phyloP scores from a whole-genome alignment of 495 filamentous ascomycete genomes.

The Acidomyces sp. region DNA sequence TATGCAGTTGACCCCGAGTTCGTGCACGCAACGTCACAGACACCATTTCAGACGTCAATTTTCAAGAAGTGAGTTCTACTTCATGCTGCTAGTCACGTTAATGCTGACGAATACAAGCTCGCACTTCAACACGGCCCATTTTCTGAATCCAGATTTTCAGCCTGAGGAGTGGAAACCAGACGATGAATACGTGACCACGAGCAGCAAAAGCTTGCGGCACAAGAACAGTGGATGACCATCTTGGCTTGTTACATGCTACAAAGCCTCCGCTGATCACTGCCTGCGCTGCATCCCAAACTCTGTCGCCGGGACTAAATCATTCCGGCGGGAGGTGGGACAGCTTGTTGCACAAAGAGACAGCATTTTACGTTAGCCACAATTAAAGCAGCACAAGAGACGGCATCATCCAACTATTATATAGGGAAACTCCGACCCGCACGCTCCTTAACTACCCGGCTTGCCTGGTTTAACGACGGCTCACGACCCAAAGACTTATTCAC shows the following conservation, averaged over 20 bases:
- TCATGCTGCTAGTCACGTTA: not conserved
- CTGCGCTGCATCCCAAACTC: not conserved
- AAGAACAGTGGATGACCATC: constrained; percentile 16
- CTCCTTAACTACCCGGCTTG: constrained; percentile 3
- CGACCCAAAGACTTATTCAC: constrained; percentile 19
- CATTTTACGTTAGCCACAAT: constrained; percentile 4
- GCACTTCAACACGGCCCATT: constrained; percentile 32
- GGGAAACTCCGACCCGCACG: constrained; percentile 10
- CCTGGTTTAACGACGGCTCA: constrained; percentile 11
- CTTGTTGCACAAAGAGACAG: no score
- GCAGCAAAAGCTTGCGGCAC: constrained; percentile 6
- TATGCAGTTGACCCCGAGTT: constrained; percentile 25
- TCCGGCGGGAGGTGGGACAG: no score
- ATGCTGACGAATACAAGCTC: constrained; percentile 21
- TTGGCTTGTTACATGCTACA: no score
- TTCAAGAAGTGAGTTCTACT: constrained; percentile 27
- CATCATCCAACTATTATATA: no score
- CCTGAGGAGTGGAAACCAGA: constrained; percentile 31
- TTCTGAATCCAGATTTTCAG: constrained; percentile 31
- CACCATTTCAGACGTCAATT: constrained; percentile 27
- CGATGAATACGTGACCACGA: constrained; percentile 24
- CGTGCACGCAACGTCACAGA: constrained; percentile 14
- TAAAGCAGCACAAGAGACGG: not conserved
- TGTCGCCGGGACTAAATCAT: no score
- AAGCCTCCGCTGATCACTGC: not conserved